Conservation (phyloP, 2,329 filamentous ascomycete genomes). For the Aureobasidium sp. region DNA sequence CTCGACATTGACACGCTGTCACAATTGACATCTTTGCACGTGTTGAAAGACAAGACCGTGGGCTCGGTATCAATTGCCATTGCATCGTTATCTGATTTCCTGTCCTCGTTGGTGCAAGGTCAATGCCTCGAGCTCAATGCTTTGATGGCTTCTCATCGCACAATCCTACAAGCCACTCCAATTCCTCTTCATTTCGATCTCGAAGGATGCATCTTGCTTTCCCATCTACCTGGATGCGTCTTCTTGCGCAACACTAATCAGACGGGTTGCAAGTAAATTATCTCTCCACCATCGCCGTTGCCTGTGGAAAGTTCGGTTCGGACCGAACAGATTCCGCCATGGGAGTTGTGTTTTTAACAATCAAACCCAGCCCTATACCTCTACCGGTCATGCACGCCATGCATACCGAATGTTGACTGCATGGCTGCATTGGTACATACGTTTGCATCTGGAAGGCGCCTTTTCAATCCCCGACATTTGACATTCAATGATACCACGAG, state of each 20-base stretch:
- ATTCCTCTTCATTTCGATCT: conserved; percentile 1
- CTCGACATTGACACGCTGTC: background rate
- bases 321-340: conserved; percentile 2
- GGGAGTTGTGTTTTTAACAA: background rate
- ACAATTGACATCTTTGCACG: background rate
- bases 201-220: background rate
- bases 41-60: background rate
- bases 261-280: background rate
- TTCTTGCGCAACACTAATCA: background rate
- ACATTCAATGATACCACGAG: background rate
- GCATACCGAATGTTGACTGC: background rate
- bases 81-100: background rate
- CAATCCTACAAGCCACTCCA: conserved; percentile 6
- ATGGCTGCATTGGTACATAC: background rate
- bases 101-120: background rate
- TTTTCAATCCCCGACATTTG: background rate
- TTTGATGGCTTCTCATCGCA: background rate
- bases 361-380: conserved; percentile 2
- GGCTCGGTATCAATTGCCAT: background rate
- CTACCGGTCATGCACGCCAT: conserved; percentile 2
- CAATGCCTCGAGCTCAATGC: background rate
- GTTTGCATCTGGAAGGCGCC: background rate
- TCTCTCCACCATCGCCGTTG: conserved; percentile 5
- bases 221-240: background rate
- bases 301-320: conserved; percentile 2